Evolutionary conservation across 2,329 filamentous ascomycete genomes (phyloP).

Genomic region (Fusarium odoratissimum): DNA sequence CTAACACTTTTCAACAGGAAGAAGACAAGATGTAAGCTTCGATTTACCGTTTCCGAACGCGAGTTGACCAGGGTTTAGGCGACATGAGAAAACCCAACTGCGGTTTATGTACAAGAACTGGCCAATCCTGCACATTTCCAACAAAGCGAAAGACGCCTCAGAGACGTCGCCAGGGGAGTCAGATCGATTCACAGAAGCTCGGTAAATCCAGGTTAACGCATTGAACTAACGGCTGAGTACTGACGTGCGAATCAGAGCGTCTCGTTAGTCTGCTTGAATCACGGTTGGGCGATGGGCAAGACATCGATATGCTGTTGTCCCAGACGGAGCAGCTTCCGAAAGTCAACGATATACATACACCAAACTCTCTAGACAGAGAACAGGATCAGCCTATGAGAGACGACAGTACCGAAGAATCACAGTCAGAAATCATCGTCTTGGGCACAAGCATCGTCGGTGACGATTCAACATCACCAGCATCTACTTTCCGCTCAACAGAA

Average conservation of each 20-base stretch:
- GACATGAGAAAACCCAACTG: not conserved
- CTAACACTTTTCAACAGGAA: not conserved
- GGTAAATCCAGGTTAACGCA: too few relatives aligned
- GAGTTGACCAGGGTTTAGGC: not conserved
- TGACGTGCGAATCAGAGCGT: not conserved
- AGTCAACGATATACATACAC: not conserved
- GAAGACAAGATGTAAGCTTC: not conserved
- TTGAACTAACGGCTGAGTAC: too few relatives aligned
- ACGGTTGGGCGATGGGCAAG: not conserved
- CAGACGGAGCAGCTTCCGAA: not conserved
- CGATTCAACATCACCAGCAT: not conserved
- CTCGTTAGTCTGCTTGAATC: not conserved
- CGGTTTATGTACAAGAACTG: not conserved
- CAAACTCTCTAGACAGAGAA: not conserved
- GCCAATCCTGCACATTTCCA: not conserved
- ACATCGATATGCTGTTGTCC: not conserved
- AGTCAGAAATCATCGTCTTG: not conserved
- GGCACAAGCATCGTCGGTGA: not conserved
- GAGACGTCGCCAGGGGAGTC: not conserved
- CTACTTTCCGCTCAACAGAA: not conserved
- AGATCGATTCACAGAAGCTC: not conserved
- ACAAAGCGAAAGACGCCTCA: not conserved
- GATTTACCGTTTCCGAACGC: fast-evolving
- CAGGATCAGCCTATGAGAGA: not conserved
- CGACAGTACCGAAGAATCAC: not conserved